phyloP scores from a whole-genome alignment of 1,139 yeast genomes.

The Sugiyamaella pinicola region DNA sequence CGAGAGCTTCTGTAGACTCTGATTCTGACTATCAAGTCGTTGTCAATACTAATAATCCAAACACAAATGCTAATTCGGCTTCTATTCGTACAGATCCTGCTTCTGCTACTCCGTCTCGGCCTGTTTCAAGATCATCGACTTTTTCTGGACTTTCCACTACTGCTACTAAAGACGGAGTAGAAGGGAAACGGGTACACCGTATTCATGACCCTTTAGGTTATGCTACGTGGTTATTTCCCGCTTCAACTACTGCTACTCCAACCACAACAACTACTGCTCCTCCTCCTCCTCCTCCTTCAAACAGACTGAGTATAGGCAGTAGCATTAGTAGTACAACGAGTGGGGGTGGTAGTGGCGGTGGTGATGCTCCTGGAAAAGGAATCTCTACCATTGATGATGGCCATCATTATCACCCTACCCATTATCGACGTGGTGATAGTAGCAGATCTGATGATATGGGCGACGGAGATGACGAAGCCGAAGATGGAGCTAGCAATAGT shows the following conservation, averaged over 20 bases:
- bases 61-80: conserved; percentile 10
- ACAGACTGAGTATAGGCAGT: conserved; percentile 14
- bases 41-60: conserved; percentile 11
- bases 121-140: conserved; percentile 61
- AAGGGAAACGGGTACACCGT: conserved; percentile 60
- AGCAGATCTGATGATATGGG: conserved; percentile 13
- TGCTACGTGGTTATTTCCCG: conserved; percentile 32
- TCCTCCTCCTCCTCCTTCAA: conserved; percentile 6
- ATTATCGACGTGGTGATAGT: not conserved
- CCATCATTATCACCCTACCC: not conserved
- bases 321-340: conserved; percentile 9
- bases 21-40: conserved; percentile 39
- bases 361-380: not conserved
- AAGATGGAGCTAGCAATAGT: conserved; percentile 10
- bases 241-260: conserved; percentile 20
- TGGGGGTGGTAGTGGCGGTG: not conserved
- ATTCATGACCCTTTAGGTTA: conserved; percentile 45
- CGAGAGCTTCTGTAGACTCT: conserved; percentile 41
- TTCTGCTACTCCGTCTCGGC: conserved; percentile 47
- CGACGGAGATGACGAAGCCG: conserved; percentile 18
- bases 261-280: conserved; percentile 17
- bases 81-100: not conserved
- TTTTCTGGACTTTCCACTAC: conserved; percentile 69
- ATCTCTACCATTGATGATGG: too few relatives aligned
- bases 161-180: conserved; percentile 73